Evolutionary conservation across 1,284 basidiomycete genomes (phyloP).

Genomic region (Caloboletus inedulis): DNA sequence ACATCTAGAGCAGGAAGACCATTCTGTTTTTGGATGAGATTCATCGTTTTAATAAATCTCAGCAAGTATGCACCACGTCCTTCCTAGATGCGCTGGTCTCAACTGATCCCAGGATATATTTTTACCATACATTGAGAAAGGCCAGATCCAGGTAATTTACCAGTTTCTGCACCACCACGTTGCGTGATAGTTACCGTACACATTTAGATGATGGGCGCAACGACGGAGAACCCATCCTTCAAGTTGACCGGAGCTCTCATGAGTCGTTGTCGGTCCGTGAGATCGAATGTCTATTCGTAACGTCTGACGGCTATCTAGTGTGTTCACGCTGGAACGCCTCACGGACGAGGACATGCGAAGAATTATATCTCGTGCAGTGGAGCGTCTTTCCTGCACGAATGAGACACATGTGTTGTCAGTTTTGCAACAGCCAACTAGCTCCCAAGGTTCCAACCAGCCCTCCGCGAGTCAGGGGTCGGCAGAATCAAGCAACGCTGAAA

Average conservation of each 20-base stretch:
- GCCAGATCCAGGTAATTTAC: constrained; percentile 60
- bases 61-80: constrained; percentile 53
- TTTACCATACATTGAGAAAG: constrained; percentile 77
- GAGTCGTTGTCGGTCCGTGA: constrained; percentile 72
- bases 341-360: constrained; percentile 53
- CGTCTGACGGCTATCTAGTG: constrained; percentile 39
- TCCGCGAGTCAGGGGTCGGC: constrained; percentile 19
- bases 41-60: constrained; percentile 82
- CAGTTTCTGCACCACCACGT: neutral
- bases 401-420: neutral
- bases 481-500: constrained; percentile 7
- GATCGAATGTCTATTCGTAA: neutral
- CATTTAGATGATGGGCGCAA: constrained; percentile 74
- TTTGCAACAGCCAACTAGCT: constrained; percentile 4
- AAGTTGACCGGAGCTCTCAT: constrained; percentile 75
- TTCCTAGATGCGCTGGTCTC: neutral
- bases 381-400: constrained; percentile 33
- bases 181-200: constrained; percentile 11
- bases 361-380: constrained; percentile 52
- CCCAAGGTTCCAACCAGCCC: constrained; percentile 14
- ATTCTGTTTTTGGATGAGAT: constrained; percentile 85
- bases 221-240: constrained; percentile 92
- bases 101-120: constrained; percentile 59
- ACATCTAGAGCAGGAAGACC: constrained; percentile 47
- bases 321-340: constrained; percentile 63